These are phyloP conservation scores for Mortierella sp. DNA, from an alignment of 371 early-diverging fungal genomes.

Conservation along the genomic window DNA sequence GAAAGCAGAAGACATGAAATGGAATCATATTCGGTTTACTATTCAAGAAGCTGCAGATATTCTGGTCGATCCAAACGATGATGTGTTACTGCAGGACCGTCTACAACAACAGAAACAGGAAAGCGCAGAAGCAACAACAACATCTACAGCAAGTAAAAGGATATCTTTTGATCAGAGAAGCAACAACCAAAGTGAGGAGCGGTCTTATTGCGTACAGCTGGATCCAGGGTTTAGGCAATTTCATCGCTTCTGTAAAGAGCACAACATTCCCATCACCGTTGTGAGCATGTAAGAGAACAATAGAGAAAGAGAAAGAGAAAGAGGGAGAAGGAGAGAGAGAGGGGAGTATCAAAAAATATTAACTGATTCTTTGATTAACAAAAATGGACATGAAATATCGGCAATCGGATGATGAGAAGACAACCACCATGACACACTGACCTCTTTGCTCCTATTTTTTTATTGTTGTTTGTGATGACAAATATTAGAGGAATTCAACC, in stretches of 20 bases:
- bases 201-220: constrained; percentile 23
- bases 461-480: constrained; percentile 7
- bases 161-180: constrained; percentile 3
- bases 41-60: constrained; percentile 37
- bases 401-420: no score
- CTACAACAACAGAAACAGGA: background rate
- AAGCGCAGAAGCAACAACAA: no score
- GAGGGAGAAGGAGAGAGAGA: background rate
- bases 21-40: constrained; percentile 18
- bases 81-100: background rate
- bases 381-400: no score
- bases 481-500: constrained; percentile 36
- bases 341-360: background rate
- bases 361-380: no score
- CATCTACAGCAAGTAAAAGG: background rate
- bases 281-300: constrained; percentile 36
- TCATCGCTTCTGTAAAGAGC: constrained; percentile 23
- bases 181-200: background rate
- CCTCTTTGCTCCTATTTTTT: background rate
- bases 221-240: constrained; percentile 36
- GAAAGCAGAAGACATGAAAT: constrained; percentile 50
- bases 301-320: background rate
- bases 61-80: constrained; percentile 13
- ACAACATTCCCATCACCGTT: constrained; percentile 27
- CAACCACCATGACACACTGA: background rate